Conservation (phyloP, 441 rosid genomes). For the Monsonia emarginata region DNA sequence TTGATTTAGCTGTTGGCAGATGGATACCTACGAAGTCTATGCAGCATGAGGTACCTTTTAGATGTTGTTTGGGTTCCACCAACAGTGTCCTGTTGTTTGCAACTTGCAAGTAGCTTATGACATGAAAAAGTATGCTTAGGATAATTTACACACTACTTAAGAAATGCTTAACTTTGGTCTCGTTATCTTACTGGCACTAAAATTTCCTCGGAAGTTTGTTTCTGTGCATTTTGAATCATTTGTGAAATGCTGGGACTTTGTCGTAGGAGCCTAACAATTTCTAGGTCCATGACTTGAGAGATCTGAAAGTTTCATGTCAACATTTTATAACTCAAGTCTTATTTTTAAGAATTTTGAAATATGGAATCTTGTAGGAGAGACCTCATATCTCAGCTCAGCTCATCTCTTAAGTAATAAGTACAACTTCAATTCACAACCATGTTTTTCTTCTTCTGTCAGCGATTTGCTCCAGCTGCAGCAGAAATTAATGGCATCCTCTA, state of each 20-base stretch:
- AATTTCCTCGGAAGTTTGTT: background rate
- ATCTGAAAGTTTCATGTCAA: background rate
- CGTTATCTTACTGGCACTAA: background rate
- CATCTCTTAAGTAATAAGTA: too few species aligned
- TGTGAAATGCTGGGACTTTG: background rate
- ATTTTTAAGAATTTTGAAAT: background rate
- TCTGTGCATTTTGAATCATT: background rate
- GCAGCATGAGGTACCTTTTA: slow-evolving; percentile 19
- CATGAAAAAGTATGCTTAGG: background rate
- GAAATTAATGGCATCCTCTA: slow-evolving; percentile 28
- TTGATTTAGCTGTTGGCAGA: slow-evolving; percentile 19
- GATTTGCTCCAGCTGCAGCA: slow-evolving; percentile 31
- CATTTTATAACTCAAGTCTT: background rate
- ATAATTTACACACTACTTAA: background rate
- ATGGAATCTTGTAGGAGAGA: too few species aligned
- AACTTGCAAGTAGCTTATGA: background rate
- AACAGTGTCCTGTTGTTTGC: background rate
- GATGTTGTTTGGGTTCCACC: background rate
- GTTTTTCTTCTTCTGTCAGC: slow-evolving; percentile 21
- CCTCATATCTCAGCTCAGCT: too few species aligned
- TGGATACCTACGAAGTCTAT: slow-evolving; percentile 23
- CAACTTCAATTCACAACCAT: background rate
- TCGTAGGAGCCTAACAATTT: background rate
- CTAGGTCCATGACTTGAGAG: background rate
- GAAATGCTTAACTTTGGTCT: background rate